Evolutionary conservation across 202 grass and related monocot species (phyloP), one percentile per base, ranked within the genome.

Genomic region (Eragrostis tef): DNA sequence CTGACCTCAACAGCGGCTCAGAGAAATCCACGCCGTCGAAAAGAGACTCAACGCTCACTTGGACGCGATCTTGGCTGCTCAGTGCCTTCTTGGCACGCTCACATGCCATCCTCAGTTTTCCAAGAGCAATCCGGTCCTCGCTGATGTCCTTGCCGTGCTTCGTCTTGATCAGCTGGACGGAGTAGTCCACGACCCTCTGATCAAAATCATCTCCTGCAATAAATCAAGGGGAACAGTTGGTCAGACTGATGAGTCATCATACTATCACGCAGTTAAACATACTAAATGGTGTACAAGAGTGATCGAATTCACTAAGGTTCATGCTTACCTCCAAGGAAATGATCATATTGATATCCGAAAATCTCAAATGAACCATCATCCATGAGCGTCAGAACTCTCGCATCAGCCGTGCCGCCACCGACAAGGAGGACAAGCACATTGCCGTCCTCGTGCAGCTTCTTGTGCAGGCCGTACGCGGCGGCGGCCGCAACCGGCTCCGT

Each of bases 1-100:
- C 12, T 0, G 64, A 27, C 53, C 77, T 24, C 0, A 72, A 84
- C 1, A 93, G 54, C 1, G 71, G 22, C 59, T 74, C 81, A 0
- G 77, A 82, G 67, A 90, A 85, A 59, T 82, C 51, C 2, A 71
- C 52, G 27, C 62, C 80, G 6, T 76, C 80, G 6, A 48, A 39
- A 0, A 92, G 49, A 1, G 87, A 89, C 4, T 84, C 29, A 3
- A 92, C 26, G 22, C 16, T 79, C 20, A 90, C 14, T 0, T 51
- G 76, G 14, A 59, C 87, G 8, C 34, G 31, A 6, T 64, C 49
- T 13, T 84, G 65, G 17, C 20, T 82, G 19, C 87, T 92, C 81
- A 92, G 9, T 6, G 46, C 67, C 83, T 84, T 88, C 81, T 94
- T 94, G 50, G 92, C 92, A n/a, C 41, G 87, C 81, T 91, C 92